Evolutionary conservation across 257 asterid genomes (phyloP), one percentile per base, ranked within the genome.

Genomic region (Solanum chilense): DNA sequence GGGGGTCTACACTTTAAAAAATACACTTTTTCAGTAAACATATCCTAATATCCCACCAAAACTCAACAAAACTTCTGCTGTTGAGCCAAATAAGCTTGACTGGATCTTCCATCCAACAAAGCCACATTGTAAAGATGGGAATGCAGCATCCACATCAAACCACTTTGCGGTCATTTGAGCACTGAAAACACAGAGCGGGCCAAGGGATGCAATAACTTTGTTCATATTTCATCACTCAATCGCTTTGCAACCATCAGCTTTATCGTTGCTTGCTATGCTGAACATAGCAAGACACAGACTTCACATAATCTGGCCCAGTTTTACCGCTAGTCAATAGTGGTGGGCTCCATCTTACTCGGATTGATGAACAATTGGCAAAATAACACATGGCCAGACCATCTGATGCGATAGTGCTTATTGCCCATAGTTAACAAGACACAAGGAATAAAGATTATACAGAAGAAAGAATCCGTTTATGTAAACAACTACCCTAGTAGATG

Each of bases 1-100:
- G 92, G 94, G 92, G 92, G 91, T 87, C 90, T 88, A 92, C 89
- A 89, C 94, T 89, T 85, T 87, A 87, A 91, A 37, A 88, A 81
- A 89, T 85, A 84, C 47, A 90, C 87, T 85, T 90, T 86, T 88
- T 87, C 29, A 85, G 84, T 82, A 87, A 90, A 91, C 88, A 89
- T 88, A 90, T 89, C 92, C 91, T 71, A 87, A 89, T 87, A 89
- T 87, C 93, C 94, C 92, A 82, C 68, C 85, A 90, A 45, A 88
- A 88, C 92, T 88, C 90, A 89, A 86, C 91, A 91, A 83, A 89
- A 90, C 85, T 90, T 84, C 45, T 42, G 70, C 85, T 52, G 88
- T 80, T 89, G 83, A 68, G 76, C 41, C 80, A 90, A 85, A 89
- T 39, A 69, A 80, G 44, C 12, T 47, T 47, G 44, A 33, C 60